Evolutionary conservation across 768 basidiomycete species (phyloP).

Genomic region (Boletus eberwhitei): DNA sequence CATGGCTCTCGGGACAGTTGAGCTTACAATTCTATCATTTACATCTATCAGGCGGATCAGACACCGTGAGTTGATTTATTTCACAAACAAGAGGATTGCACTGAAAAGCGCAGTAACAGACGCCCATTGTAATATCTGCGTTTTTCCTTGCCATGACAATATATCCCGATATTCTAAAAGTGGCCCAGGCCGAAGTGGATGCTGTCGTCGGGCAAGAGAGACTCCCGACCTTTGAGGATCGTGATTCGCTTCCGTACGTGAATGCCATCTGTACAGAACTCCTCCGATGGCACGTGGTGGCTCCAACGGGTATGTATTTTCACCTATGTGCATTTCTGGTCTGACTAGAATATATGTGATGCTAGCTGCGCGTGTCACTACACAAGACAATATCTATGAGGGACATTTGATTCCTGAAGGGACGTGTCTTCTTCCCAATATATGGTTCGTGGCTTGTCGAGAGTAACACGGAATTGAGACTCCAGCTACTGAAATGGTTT

Average conservation of each 20-base stretch:
- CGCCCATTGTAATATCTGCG: neutral
- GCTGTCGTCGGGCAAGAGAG: neutral
- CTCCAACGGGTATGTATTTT: neutral
- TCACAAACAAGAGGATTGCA: neutral
- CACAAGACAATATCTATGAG: neutral
- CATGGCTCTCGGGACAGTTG: neutral
- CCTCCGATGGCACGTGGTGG: slow-evolving; percentile 3
- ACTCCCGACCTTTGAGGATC: slow-evolving; percentile 10
- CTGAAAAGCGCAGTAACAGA: slow-evolving; percentile 14
- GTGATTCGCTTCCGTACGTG: slow-evolving; percentile 12
- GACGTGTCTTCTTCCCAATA: neutral
- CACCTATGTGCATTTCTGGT: neutral
- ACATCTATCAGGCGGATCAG: slow-evolving; percentile 23
- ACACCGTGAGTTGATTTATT: slow-evolving; percentile 27
- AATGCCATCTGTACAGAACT: slow-evolving; percentile 16
- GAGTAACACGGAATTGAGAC: neutral
- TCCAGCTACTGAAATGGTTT: neutral
- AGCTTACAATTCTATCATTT: neutral
- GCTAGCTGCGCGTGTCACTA: neutral
- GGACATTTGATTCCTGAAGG: slow-evolving; percentile 26
- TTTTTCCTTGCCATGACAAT: slow-evolving; percentile 22
- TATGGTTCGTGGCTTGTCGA: slow-evolving; percentile 5
- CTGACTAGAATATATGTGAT: neutral
- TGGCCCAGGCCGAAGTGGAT: slow-evolving; percentile 16
- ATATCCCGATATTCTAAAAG: slow-evolving; percentile 2